Evolutionary conservation across 1,139 yeast genomes (phyloP), one percentile per base, ranked within the genome.

Genomic region (Diutina neorugosa): DNA sequence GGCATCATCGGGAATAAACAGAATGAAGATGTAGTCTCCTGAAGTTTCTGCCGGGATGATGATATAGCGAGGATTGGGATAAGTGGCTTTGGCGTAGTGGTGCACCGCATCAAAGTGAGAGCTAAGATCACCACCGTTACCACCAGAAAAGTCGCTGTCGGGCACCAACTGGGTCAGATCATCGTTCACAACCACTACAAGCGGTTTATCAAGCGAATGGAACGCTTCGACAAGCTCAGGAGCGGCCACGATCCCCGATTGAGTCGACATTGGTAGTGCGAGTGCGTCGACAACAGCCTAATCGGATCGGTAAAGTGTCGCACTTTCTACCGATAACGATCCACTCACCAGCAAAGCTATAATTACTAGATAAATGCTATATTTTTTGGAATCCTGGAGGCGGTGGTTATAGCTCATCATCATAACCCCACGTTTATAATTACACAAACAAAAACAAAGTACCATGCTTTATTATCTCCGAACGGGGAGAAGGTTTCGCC

Each of bases 1-100:
- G 12, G 97, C 90, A 52, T 69, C 66, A 65, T 93, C 97, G 0
- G 98, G 98, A 52, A 93, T 93, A 69, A 77, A 91, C 46, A 94
- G 81, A 51, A 90, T 77, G 62, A 93, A 90, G 3, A 81, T 74
- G 57, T 71, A 74, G 16, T 61, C 62, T 18, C 61, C 62, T 2
- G 50, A n/a, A 3, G 62, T 58, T 1, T 61, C 60, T 11, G 63
- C 64, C 25, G 62, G 61, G 2, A 46, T 16, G 9, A 87, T 66
- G 43, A 87, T 65, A 62, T 87, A 88, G 9, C 76, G 68, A 8
- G 96, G 87, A 23, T 76, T 76, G 74, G 53, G 77, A 31, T 52
- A 57, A 8, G 56, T 53, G 16, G 59, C 58, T 21, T 54, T 53
- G 19, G 59, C 59, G 40, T 53, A 54, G 5, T 44, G 40, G 50